A percentile compares a stretch with the other conserved stretches of the same genome.
These are phyloP conservation scores for Trypanosoma cruzi DNA, from an alignment of 208 protist genomes.

Conservation along the genomic window DNA sequence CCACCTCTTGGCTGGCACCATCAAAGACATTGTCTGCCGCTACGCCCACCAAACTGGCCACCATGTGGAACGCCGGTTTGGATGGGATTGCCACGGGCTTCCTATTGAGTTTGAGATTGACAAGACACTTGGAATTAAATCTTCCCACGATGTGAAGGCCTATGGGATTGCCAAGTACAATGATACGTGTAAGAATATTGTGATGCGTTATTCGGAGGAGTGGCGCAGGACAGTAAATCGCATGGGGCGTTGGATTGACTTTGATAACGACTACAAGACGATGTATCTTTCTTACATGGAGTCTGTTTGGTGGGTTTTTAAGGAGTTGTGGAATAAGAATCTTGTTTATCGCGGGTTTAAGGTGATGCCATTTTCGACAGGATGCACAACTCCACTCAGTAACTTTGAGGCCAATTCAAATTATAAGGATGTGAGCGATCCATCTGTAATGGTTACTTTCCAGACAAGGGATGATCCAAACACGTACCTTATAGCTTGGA, in stretches of 20 bases:
- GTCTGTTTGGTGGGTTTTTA: conserved; percentile 99
- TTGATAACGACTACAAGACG: conserved; percentile 99
- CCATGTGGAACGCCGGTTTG: conserved; percentile 98
- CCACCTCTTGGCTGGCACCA: conserved; percentile 99
- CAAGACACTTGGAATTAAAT: conserved; percentile 94
- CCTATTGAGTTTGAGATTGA: conserved; percentile 99
- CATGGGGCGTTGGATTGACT: conserved; percentile 99
- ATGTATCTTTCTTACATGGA: conserved; percentile 99
- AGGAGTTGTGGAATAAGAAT: conserved; percentile 97
- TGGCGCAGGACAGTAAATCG: conserved; percentile 97
- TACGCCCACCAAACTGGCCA: conserved; percentile 98
- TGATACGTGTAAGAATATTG: conserved; percentile 97
- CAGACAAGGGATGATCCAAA: conserved; percentile 82
- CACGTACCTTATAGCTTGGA: conserved; percentile 98
- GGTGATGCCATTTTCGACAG: conserved; percentile 99
- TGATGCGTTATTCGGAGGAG: conserved; percentile 98
- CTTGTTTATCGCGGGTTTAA: conserved; percentile 99
- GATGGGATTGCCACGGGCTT: conserved; percentile 99
- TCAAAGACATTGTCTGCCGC: conserved; percentile 99
- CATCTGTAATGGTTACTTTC: conserved; percentile 93
- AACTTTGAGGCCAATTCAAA: conserved; percentile 99
- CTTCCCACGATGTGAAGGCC: conserved; percentile 95
- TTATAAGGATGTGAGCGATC: conserved; percentile 98
- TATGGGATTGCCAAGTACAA: conserved; percentile 99
- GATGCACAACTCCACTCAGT: conserved; percentile 98